Percentiles rank a stretch among this genome's conserved stretches.
phyloP scores from a whole-genome alignment of 306 rosid species.

The Trifolium dubium region DNA sequence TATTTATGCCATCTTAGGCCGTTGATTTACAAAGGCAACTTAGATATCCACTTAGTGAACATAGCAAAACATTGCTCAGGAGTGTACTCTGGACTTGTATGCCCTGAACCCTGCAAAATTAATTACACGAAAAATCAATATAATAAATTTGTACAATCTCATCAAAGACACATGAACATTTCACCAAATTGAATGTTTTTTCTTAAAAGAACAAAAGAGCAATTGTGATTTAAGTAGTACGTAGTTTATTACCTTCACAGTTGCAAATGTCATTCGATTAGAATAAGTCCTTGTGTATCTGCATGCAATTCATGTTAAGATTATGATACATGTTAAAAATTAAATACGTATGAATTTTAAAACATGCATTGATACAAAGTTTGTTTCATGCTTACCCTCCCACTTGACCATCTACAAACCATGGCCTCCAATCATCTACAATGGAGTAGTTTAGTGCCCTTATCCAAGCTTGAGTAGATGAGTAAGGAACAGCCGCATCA shows the following conservation, averaged over 20 bases:
- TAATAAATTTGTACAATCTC: not conserved
- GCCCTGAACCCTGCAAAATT: conserved; percentile 36
- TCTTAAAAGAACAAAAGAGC: not conserved
- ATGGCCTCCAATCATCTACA: conserved; percentile 51
- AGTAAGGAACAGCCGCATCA: conserved; percentile 47
- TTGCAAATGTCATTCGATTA: conserved; percentile 54
- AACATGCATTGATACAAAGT: not conserved
- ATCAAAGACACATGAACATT: not conserved
- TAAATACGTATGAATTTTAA: not conserved
- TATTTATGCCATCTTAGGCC: not conserved
- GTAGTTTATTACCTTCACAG: conserved; percentile 50
- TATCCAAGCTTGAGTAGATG: conserved; percentile 57
- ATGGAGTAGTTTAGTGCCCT: conserved; percentile 54
- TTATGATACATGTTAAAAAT: not conserved
- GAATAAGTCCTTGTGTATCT: conserved; percentile 50
- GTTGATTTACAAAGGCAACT: conserved; percentile 20
- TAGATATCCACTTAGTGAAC: conserved; percentile 33
- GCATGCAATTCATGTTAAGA: not conserved
- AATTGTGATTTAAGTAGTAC: not conserved
- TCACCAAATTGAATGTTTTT: not conserved
- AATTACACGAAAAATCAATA: not conserved
- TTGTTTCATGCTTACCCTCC: conserved; percentile 49
- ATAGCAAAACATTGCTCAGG: conserved; percentile 29
- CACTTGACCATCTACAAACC: conserved; percentile 51
- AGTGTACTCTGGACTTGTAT: conserved; percentile 13